phyloP scores from a whole-genome alignment of 192 early-diverging fungal genomes.

The Linnemannia zychae region DNA sequence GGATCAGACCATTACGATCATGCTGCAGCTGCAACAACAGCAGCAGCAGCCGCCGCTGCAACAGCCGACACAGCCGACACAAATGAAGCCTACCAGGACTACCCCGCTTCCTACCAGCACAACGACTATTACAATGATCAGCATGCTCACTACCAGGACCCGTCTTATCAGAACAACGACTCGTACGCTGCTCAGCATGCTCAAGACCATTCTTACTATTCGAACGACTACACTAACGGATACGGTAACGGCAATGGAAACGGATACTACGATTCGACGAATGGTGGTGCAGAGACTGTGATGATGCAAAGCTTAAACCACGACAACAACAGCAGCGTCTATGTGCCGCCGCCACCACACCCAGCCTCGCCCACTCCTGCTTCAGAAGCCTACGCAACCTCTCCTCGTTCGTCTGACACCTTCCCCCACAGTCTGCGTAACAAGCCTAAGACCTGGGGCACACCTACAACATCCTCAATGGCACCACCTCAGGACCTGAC shows the following conservation, averaged over 20 bases:
- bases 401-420: conserved; percentile 31
- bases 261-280: neutral
- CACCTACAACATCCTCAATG: neutral
- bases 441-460: conserved; percentile 38
- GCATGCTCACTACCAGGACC: conserved; percentile 4
- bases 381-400: neutral
- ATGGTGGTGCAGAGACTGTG: neutral
- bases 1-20: neutral
- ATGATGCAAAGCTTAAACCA: conserved; percentile 29
- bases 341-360: conserved; percentile 45
- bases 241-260: conserved; percentile 13
- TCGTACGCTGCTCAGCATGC: conserved; percentile 1
- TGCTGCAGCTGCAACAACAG: neutral
- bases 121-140: conserved; percentile 22
- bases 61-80: conserved; percentile 12
- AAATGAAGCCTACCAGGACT: conserved; percentile 24
- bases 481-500: conserved; percentile 11
- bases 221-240: neutral
- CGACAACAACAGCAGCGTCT: neutral
- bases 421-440: conserved; percentile 48
- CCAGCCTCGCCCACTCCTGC: conserved; percentile 6
- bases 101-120: conserved; percentile 22
- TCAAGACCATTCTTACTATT: neutral
- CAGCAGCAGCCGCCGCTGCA: neutral
- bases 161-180: neutral